phyloP scores from a whole-genome alignment of 768 basidiomycete species.

The Dacryopinax primogenitus region DNA sequence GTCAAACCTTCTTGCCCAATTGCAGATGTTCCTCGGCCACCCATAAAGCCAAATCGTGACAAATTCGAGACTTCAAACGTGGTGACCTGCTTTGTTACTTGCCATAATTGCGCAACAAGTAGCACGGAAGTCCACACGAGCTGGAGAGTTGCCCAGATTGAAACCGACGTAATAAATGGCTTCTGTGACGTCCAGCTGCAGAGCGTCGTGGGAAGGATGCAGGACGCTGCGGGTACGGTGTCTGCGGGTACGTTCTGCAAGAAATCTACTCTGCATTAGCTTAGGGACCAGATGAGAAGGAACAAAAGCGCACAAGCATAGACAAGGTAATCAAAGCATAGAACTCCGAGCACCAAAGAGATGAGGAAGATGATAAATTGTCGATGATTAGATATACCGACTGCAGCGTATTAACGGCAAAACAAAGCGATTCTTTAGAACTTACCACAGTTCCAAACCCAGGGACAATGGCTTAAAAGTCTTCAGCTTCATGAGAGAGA shows the following conservation, averaged over 20 bases:
- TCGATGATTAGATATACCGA: conserved; percentile 86
- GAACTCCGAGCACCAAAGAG: conserved; percentile 69
- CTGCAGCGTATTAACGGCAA: conserved; percentile 28
- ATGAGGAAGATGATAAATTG: conserved; percentile 90
- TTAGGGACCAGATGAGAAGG: conserved; percentile 8
- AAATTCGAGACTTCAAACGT: conserved; percentile 92
- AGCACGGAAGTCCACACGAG: conserved; percentile 90
- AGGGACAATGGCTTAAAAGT: conserved; percentile 74
- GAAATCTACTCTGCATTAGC: conserved; percentile 38
- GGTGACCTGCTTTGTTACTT: conserved; percentile 87
- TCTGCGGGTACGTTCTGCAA: conserved; percentile 25
- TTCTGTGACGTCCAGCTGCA: conserved; percentile 63
- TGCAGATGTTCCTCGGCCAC: conserved; percentile 45
- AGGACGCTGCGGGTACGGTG: conserved; percentile 34
- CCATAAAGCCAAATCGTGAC: conserved; percentile 93
- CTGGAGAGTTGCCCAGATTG: conserved; percentile 80
- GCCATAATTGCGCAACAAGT: conserved; percentile 77
- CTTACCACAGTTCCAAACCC: conserved; percentile 98
- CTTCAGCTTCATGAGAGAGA: conserved; percentile 7
- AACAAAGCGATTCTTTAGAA: conserved; percentile 8
- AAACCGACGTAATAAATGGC: conserved; percentile 70
- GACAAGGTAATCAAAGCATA: conserved; percentile 70
- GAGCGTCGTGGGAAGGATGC: conserved; percentile 52
- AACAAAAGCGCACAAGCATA: conserved; percentile 54
- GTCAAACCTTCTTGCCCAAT: conserved; percentile 10